Base-by-base conservation (phyloP, 257 asterid species). In the Primulina eburnea region DNA sequence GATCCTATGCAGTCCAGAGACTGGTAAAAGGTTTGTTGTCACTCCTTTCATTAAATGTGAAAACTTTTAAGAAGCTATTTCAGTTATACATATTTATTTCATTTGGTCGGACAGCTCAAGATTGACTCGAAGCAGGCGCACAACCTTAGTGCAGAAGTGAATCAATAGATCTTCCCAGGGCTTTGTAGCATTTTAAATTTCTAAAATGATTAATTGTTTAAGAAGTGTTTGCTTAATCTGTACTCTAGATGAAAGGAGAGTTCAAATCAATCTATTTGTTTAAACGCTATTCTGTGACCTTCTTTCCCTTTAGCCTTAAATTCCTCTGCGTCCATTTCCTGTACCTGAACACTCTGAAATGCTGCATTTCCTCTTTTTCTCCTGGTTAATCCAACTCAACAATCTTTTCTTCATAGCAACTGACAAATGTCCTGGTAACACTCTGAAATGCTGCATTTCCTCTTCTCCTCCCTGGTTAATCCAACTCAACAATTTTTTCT, bases 11-110 rank as follows among this genome's bases (percentile, higher is more conserved):
- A 71, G 32, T 77, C 72, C 75, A 73, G 68, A 75, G 62, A 58
- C 67, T 76, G 61, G 79, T 71, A 60, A 77, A 81, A 77, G 83
- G 86, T 84, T 12, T 33, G 77, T n/a, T 70, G 43, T 76, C 40
- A 73, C 57, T 30, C 29, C 43, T 57, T 34, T 73, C 38, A 30
- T 35, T 71, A 71, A 7, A 40, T 71, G 38, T 78, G 52, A 32
- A 60, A 38, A 59, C 2, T 16, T 14, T 50, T 16, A 50, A 16
- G 8, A 50, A 50, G 8, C 50, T 38, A 38, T 38, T 38, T 8
- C 50, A 5, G 56, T 43, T 11, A 5, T 50, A 50, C 53, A 38
- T 43, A 12, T 43, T 43, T 43, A 43, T 4, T 43, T 38, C 50
- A 8, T 38, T 38, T 11, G 14, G 50, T 38, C 3, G 53, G 52